A percentile compares a stretch with the other conserved stretches of the same genome.
Evolutionary conservation across 2,329 filamentous ascomycete species (phyloP).

Genomic region (Graphium sp.): DNA sequence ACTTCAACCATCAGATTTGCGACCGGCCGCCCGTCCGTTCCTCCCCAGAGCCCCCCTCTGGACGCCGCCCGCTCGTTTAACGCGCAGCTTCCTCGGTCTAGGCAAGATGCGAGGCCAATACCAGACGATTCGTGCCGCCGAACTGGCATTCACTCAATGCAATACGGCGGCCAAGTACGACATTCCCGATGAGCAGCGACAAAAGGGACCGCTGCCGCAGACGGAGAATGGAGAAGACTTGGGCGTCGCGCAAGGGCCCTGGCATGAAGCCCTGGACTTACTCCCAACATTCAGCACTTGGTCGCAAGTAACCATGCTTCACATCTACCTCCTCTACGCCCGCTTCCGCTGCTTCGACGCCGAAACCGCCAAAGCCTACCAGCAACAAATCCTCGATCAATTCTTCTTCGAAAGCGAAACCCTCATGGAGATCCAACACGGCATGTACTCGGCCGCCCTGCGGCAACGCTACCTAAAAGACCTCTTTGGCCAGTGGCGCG

Average conservation of each 20-base stretch:
- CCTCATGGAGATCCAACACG: constrained; percentile 68
- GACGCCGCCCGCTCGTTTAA: no score
- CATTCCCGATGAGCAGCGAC: constrained; percentile 50
- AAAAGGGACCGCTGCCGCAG: constrained; percentile 49
- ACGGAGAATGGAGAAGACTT: constrained; percentile 70
- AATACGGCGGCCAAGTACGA: constrained; percentile 57
- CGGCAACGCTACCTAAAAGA: constrained; percentile 64
- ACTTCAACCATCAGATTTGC: no score
- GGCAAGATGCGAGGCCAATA: constrained; percentile 17
- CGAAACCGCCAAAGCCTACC: constrained; percentile 56
- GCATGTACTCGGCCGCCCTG: constrained; percentile 39
- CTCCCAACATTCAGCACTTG: constrained; percentile 84
- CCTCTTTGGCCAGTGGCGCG: constrained; percentile 85
- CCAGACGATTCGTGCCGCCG: constrained; percentile 62
- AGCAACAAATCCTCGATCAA: constrained; percentile 83
- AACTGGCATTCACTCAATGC: constrained; percentile 64
- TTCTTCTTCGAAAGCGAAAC: constrained; percentile 85
- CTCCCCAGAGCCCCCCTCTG: no score
- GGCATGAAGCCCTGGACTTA: constrained; percentile 75
- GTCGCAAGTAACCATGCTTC: constrained; percentile 90
- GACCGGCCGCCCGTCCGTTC: no score
- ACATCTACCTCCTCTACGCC: constrained; percentile 82
- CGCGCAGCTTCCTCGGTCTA: no score
- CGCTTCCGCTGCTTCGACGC: constrained; percentile 65
- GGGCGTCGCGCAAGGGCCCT: constrained; percentile 57